Percentiles rank a stretch among this genome's conserved stretches.
phyloP scores from a whole-genome alignment of 805 yeast species.

The Lipomyces oligophaga region DNA sequence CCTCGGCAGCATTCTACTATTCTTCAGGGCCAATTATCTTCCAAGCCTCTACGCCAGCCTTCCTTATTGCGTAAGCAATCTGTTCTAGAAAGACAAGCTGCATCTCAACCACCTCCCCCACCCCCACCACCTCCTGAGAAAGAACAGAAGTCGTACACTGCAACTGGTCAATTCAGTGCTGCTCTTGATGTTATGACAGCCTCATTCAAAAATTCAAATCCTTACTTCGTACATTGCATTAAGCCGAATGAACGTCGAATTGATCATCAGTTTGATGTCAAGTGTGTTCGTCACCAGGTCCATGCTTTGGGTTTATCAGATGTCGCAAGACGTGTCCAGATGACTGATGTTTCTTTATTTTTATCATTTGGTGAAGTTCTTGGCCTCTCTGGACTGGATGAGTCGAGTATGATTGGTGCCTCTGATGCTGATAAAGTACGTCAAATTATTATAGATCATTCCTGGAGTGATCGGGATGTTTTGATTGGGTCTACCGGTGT shows the following conservation, averaged over 20 bases:
- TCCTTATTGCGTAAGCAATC: slow-evolving; percentile 33
- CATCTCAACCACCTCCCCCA: background rate
- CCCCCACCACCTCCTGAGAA: slow-evolving; percentile 22
- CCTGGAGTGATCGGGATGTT: slow-evolving; percentile 41
- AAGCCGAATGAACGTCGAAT: slow-evolving; percentile 43
- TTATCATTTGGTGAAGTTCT: slow-evolving; percentile 41
- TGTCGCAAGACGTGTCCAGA: slow-evolving; percentile 40
- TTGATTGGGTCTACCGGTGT: slow-evolving; percentile 42
- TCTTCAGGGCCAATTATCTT: slow-evolving; percentile 40
- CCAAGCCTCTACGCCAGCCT: slow-evolving; percentile 43
- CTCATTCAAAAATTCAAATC: slow-evolving; percentile 40
- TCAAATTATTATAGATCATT: slow-evolving; percentile 32
- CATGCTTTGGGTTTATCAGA: slow-evolving; percentile 43
- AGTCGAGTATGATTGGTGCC: slow-evolving; percentile 20
- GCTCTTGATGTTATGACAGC: slow-evolving; percentile 39
- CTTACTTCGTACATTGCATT: slow-evolving; percentile 42
- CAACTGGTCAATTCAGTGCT: slow-evolving; percentile 37
- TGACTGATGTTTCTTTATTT: slow-evolving; percentile 40
- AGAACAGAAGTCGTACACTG: slow-evolving; percentile 25
- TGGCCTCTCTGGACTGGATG: slow-evolving; percentile 31
- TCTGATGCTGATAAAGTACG: slow-evolving; percentile 31
- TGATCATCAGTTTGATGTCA: slow-evolving; percentile 41
- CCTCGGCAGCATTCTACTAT: slow-evolving; percentile 35
- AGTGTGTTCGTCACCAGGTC: slow-evolving; percentile 44
- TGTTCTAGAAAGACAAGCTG: background rate